These are phyloP conservation scores for Meyerozyma athensensis DNA, from an alignment of 1,139 yeast genomes.

Conservation along the genomic window DNA sequence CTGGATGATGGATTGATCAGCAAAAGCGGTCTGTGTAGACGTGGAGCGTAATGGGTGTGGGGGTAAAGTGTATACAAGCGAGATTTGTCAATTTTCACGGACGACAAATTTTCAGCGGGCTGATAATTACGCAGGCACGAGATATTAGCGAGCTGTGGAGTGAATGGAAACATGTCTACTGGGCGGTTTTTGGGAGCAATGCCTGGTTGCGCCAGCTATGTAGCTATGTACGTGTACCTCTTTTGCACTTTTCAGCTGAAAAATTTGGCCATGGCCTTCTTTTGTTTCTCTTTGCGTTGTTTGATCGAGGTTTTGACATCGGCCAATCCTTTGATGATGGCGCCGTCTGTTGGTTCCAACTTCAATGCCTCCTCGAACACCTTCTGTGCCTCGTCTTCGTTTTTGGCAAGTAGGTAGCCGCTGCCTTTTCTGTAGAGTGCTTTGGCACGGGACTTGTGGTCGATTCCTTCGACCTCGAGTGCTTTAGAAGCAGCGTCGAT, in stretches of 20 bases:
- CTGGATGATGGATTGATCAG: slow-evolving; percentile 2
- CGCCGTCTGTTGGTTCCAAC: slow-evolving; percentile 70
- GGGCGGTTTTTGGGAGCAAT: too few species aligned
- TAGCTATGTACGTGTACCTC: neutral
- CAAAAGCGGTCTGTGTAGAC: neutral
- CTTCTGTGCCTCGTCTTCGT: slow-evolving; percentile 65
- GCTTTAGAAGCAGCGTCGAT: slow-evolving; percentile 63
- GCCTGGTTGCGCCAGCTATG: too few species aligned
- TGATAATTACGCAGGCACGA: slow-evolving; percentile 3
- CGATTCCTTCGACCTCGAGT: slow-evolving; percentile 56
- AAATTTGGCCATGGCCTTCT: slow-evolving; percentile 82
- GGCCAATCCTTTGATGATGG: slow-evolving; percentile 60
- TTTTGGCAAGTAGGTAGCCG: slow-evolving; percentile 60
- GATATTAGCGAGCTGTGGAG: too few species aligned
- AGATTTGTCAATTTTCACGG: slow-evolving; percentile 1
- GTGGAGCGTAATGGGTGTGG: neutral
- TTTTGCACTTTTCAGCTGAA: slow-evolving; percentile 26
- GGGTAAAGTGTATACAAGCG: slow-evolving; percentile 4
- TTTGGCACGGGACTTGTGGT: slow-evolving; percentile 70
- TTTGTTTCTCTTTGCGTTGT: slow-evolving; percentile 62
- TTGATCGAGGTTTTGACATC: slow-evolving; percentile 54
- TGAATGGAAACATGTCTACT: neutral
- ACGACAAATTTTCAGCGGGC: slow-evolving; percentile 5
- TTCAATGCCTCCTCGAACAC: slow-evolving; percentile 65
- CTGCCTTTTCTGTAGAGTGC: slow-evolving; percentile 83